Evolutionary conservation across 2,329 filamentous ascomycete species (phyloP).

Genomic region (Epichloe bromicola): DNA sequence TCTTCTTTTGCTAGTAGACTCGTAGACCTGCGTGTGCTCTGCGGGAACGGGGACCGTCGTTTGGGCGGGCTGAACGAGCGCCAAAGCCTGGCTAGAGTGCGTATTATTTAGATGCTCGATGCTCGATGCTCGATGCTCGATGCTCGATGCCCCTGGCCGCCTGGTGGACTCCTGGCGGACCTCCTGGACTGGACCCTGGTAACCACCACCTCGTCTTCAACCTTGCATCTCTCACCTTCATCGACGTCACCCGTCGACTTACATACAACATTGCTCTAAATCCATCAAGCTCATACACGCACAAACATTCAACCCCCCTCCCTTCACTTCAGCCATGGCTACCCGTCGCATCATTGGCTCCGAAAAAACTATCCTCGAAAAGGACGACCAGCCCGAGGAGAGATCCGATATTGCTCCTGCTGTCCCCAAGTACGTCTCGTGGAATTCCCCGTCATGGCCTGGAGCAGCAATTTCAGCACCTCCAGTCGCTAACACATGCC

Average conservation of each 20-base stretch:
- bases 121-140: no score
- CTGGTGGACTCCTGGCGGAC: no score
- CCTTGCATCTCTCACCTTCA: no score
- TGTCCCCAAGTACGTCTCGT: slow-evolving; percentile 52
- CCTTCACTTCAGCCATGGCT: slow-evolving; percentile 43
- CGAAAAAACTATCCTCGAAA: slow-evolving; percentile 54
- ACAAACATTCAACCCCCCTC: neutral
- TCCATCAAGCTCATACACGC: neutral
- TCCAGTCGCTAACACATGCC: neutral
- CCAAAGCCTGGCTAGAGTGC: neutral
- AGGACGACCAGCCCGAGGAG: slow-evolving; percentile 37
- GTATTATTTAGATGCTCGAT: no score
- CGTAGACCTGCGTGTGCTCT: neutral
- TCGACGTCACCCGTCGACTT: neutral
- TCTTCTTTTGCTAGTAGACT: neutral
- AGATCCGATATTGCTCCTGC: slow-evolving; percentile 69
- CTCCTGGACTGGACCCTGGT: no score
- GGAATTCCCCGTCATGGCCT: neutral
- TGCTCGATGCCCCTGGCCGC: no score
- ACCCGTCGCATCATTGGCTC: slow-evolving; percentile 51
- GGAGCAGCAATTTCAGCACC: neutral
- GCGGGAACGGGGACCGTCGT: neutral
- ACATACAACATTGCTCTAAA: neutral
- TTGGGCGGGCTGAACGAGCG: neutral
- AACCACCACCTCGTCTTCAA: no score